Percentiles rank a stretch among this genome's conserved stretches.
phyloP scores from a whole-genome alignment of 257 asterid genomes.

The Leptodermis oblonga region DNA sequence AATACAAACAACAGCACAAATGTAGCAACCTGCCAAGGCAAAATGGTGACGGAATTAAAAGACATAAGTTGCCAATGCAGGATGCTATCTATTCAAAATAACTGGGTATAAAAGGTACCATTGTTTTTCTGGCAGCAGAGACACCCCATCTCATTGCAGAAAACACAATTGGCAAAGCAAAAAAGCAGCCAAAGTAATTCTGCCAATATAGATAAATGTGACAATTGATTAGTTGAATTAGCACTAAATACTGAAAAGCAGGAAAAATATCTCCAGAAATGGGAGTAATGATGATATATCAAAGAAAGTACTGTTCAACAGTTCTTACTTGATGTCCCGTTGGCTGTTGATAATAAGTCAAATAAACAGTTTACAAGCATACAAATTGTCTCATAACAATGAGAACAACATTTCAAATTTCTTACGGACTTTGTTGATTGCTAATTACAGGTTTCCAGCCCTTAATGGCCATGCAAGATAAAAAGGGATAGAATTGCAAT shows the following conservation, averaged over 20 bases:
- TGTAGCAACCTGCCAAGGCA: constrained; percentile 70
- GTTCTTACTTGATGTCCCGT: not conserved
- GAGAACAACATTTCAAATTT: not conserved
- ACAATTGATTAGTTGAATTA: constrained; percentile 1
- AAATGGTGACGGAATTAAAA: constrained; percentile 9
- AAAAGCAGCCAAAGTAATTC: constrained; percentile 90
- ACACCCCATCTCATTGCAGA: constrained; percentile 93
- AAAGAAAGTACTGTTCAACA: not conserved
- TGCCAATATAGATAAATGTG: constrained; percentile 31
- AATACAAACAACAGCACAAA: constrained; percentile 67
- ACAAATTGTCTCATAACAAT: not conserved
- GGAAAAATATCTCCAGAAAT: not conserved
- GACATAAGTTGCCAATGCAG: not conserved
- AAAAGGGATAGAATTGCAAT: not conserved
- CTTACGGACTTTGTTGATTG: not conserved
- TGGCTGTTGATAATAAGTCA: not conserved
- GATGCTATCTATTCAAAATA: not conserved
- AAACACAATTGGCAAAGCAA: constrained; percentile 84
- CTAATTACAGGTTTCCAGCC: not conserved
- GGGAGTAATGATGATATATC: not conserved
- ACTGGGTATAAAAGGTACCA: constrained; percentile 40
- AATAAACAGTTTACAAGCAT: not conserved
- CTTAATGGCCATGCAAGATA: not conserved
- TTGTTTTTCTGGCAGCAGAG: constrained; percentile 90
- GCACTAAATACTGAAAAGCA: not conserved